Evolutionary conservation across 2,329 filamentous ascomycete species (phyloP), one percentile per base, ranked within the genome.

Genomic region (Lachnellula willkommii): DNA sequence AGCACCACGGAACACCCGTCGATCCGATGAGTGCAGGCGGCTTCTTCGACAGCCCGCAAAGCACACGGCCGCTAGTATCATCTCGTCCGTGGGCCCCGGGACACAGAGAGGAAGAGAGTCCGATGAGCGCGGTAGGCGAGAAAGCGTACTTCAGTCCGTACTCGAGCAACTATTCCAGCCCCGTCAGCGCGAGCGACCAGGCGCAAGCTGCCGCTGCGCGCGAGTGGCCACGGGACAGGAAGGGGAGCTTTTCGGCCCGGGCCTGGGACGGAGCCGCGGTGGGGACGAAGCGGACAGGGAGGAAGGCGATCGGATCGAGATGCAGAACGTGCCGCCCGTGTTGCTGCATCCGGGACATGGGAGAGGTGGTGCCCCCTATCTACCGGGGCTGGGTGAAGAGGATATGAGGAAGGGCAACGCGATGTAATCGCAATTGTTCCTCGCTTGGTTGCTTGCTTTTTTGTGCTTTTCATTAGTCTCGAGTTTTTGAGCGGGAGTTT

Each of bases 141-240:
- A 65, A 66, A 22, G 75, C 73, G 6, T 82, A 84, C 69, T 77
- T 83, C 60, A 83, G 80, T 3, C 82, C 83, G 0, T 85, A 85
- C 65, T 75, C 74, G 20, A 83, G 80, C 42, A 79, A 82, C 57
- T 84, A 77, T 69, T 81, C 74, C 67, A 84, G 80, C 63, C 82
- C 82, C 0, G 73, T 81, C 5, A 61, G 53, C 2, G 65, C 64
- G 15, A 54, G 43, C 6, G 56, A 62, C 47, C 49, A 56, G 46
- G 53, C 52, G 12, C 54, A 55, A 14, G 24, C 28, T 3, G 20
- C n/a, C 2, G 47, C 17, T 8, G 49, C 26, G 3, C 45, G 20
- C 2, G 52, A 51, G 46, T 61, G 53, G 60, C 55, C 50, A 20
- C 22, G 47, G 9, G 62, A 65, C 51, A 51, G 60, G 37, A 66